Evolutionary conservation across 768 basidiomycete species (phyloP), one percentile per base, ranked within the genome.

Genomic region (Mycena haematopus): DNA sequence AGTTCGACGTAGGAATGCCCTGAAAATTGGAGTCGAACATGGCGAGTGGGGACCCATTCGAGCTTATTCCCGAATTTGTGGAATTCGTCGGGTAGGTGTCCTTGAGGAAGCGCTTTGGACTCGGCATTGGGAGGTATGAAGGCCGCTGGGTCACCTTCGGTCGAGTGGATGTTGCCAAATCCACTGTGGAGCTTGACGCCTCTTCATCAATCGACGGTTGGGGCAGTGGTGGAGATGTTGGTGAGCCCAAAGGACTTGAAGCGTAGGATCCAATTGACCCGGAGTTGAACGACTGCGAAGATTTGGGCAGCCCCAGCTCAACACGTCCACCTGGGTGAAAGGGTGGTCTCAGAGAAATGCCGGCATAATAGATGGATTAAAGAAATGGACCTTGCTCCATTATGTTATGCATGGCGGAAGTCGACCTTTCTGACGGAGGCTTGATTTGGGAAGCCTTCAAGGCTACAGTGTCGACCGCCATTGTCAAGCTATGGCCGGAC

Each of bases 361-460:
- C 10, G 11, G 35, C 7, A 50, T n/a, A 11, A 52, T 3, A 24
- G 13, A 15, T 36, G 67, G 70, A 31, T 31, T 9, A 9, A 68
- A 75, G 63, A 61, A 6, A 56, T 70, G 24, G 63, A 82, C 83
- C 85, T 69, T 86, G 82, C 61, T 91, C 87, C 88, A 90, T 89
- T 13, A 89, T 78, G 52, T 82, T 81, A 57, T 88, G 85, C 76
- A 90, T 78, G 0, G 83, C 87, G 49, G 85, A 78, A 56, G 70
- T 69, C 58, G 78, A 74, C 60, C 75, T 69, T 29, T 74, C 67
- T 9, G 75, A 69, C 1, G 71, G 63, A 11, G 76, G 69, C 10
- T 68, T 63, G 29, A 68, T 67, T 52, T 71, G 69, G 2, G 76
- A 70, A 35, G 72, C 69, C 22, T 72, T 72, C 24, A 72, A 56